phyloP scores from a whole-genome alignment of 306 rosid genomes.

The Rubus idaeus region DNA sequence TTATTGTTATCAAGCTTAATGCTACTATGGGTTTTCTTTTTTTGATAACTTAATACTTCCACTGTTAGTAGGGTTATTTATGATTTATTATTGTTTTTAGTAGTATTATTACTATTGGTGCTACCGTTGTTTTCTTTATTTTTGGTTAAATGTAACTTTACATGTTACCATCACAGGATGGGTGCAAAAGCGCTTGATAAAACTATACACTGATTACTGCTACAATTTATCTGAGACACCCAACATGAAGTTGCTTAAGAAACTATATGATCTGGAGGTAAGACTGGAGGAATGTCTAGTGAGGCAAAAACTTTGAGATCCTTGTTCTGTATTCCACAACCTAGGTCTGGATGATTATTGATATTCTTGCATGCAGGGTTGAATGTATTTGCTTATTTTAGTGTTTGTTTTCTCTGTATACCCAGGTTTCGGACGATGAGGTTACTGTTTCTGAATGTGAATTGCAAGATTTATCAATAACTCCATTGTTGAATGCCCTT shows the following conservation, averaged over 20 bases:
- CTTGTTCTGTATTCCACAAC: constrained; percentile 19
- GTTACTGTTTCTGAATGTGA: constrained; percentile 76
- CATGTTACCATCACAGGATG: constrained; percentile 51
- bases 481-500: constrained; percentile 78
- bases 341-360: constrained; percentile 4
- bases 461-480: constrained; percentile 83
- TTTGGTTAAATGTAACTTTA: constrained; percentile 2
- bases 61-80: not conserved
- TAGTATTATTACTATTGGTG: not conserved
- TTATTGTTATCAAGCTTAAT: too few species aligned
- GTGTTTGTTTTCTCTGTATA: constrained; percentile 22
- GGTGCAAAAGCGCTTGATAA: constrained; percentile 83
- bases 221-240: constrained; percentile 67
- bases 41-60: not conserved
- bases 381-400: constrained; percentile 22
- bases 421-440: constrained; percentile 89
- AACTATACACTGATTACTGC: constrained; percentile 71
- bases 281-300: not conserved
- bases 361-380: not conserved
- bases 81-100: not conserved
- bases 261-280: constrained; percentile 90
- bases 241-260: constrained; percentile 72
- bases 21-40: not conserved
- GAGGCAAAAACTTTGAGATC: not conserved
- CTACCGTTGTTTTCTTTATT: not conserved